phyloP scores from a whole-genome alignment of 306 rosid species.

The Hylodesmum podocarpum region DNA sequence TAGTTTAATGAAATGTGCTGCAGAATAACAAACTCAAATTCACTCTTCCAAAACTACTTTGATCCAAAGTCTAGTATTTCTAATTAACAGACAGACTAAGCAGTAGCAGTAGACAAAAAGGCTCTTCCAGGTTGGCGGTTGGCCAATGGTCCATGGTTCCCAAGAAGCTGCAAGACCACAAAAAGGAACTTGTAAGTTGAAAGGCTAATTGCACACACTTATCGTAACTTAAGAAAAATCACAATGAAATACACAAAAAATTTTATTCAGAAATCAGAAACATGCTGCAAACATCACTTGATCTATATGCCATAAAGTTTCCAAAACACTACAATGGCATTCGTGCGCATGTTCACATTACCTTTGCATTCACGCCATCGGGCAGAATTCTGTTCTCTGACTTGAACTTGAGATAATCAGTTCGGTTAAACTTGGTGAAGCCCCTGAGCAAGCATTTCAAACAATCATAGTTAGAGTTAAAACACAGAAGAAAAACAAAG shows the following conservation, averaged over 20 bases:
- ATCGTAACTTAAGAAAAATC: neutral
- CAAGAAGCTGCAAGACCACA: constrained; percentile 61
- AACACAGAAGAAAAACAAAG: neutral
- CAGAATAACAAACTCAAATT: constrained; percentile 11
- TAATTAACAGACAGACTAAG: constrained; percentile 22
- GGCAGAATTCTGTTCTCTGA: constrained; percentile 47
- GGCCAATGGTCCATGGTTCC: constrained; percentile 69
- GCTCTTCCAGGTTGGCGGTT: constrained; percentile 62
- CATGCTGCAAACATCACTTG: neutral
- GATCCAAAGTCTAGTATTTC: neutral
- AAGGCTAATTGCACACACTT: neutral
- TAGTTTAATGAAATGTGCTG: neutral
- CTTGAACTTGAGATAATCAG: constrained; percentile 60
- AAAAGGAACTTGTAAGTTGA: neutral
- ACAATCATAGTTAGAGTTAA: neutral
- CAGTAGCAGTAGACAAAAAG: constrained; percentile 28
- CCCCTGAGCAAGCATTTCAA: constrained; percentile 49
- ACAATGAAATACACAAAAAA: neutral
- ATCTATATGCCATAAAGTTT: neutral
- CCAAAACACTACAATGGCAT: neutral
- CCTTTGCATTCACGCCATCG: constrained; percentile 83
- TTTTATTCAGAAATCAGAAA: neutral
- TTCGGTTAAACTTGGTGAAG: constrained; percentile 64
- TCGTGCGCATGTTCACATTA: constrained; percentile 12
- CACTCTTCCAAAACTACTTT: constrained; percentile 9